Conservation (phyloP, 2,329 filamentous ascomycete species). For the Verticillium nubilum region DNA sequence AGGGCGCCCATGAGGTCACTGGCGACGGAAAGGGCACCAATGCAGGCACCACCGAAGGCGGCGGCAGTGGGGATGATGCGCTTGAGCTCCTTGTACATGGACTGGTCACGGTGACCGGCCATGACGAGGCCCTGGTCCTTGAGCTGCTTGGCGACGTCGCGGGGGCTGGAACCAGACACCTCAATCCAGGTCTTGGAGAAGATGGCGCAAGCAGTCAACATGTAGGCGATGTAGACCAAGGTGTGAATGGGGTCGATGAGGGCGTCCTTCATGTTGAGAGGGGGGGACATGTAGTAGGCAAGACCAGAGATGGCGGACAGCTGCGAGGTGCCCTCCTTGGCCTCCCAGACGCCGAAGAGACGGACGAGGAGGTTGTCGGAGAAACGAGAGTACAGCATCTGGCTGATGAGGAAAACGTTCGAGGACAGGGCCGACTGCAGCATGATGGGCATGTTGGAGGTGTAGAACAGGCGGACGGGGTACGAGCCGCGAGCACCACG, state of each 20-base stretch:
- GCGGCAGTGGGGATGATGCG: conserved; percentile 97
- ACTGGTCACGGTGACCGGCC: conserved; percentile 98
- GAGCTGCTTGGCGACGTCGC: conserved; percentile 98
- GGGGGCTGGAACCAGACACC: conserved; percentile 93
- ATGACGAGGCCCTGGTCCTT: conserved; percentile 99
- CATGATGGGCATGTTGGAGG: conserved; percentile 99
- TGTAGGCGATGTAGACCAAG: conserved; percentile 90
- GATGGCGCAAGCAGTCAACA: conserved; percentile 94
- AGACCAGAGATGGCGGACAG: conserved; percentile 90
- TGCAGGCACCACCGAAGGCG: conserved; percentile 97
- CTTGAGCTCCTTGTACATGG: conserved; percentile 99
- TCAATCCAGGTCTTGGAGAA: conserved; percentile 99
- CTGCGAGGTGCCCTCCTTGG: conserved; percentile 91
- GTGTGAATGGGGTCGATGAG: conserved; percentile 97
- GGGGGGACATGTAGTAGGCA: conserved; percentile 99
- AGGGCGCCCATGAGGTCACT: conserved; percentile 95
- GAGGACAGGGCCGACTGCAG: conserved; percentile 96
- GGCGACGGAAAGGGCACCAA: conserved; percentile 91
- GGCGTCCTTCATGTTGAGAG: conserved; percentile 94
- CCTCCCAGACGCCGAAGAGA: conserved; percentile 97
- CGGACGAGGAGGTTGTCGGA: conserved; percentile 97
- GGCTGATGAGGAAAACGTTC: conserved; percentile 98
- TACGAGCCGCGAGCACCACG: conserved; percentile 97
- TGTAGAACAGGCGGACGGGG: conserved; percentile 98
- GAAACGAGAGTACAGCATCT: conserved; percentile 99